phyloP scores from a whole-genome alignment of 148 eudicot species.

The Silene uniflora region DNA sequence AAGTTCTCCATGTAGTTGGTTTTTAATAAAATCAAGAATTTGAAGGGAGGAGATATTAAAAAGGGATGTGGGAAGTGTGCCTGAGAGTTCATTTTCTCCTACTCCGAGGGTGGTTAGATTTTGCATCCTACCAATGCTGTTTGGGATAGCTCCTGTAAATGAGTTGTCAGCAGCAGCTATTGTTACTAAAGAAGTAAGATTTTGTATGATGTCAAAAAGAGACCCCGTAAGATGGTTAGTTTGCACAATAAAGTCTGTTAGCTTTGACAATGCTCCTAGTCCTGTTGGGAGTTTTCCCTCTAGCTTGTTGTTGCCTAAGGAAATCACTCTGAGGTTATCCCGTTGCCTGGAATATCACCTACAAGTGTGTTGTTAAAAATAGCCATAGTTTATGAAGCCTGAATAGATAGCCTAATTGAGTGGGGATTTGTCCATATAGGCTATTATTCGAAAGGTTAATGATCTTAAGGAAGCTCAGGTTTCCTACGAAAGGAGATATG shows the following conservation, averaged over 20 bases:
- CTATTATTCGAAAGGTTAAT: no score
- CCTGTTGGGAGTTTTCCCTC: no score
- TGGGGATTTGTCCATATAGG: constrained; percentile 28
- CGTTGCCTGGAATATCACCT: constrained; percentile 36
- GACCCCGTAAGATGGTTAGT: constrained; percentile 29
- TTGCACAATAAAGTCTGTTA: background rate
- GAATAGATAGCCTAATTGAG: constrained; percentile 27
- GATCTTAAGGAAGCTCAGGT: no score
- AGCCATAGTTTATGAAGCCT: constrained; percentile 23
- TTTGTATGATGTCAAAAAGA: background rate
- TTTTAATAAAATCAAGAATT: background rate
- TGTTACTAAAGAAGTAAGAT: background rate
- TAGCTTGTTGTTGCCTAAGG: no score
- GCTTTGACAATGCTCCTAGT: no score
- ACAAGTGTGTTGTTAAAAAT: constrained; percentile 19
- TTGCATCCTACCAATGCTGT: constrained; percentile 19
- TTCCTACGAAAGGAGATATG: no score
- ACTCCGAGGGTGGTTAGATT: background rate
- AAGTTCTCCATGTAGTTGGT: constrained; percentile 30
- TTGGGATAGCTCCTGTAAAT: constrained; percentile 27
- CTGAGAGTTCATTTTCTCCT: constrained; percentile 16
- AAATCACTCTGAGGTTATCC: no score
- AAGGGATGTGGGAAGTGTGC: constrained; percentile 30
- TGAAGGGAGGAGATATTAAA: constrained; percentile 32
- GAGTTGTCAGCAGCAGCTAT: background rate